phyloP scores from a whole-genome alignment of 345 rosid genomes.

The Eucalyptus regnans region DNA sequence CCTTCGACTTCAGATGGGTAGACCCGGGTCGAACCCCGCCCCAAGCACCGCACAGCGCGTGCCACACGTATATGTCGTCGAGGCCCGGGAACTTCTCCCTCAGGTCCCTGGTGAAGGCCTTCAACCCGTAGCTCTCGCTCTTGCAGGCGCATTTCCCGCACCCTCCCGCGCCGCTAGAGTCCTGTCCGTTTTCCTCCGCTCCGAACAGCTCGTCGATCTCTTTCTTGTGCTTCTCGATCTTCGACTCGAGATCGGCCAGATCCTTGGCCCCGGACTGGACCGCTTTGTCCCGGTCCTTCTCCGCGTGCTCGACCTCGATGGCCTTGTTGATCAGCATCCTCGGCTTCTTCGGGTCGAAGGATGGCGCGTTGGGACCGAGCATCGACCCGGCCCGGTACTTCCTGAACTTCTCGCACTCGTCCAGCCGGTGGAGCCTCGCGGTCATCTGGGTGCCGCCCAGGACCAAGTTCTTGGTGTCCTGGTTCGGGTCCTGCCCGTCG shows the following conservation, averaged over 20 bases:
- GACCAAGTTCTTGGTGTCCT: conserved; percentile 51
- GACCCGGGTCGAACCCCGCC: conserved; percentile 69
- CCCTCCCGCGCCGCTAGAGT: neutral
- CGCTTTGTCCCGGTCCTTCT: conserved; percentile 33
- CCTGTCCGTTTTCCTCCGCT: conserved; percentile 11
- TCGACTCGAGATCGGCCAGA: conserved; percentile 11
- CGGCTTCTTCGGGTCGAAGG: conserved; percentile 48
- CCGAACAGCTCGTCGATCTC: conserved; percentile 41
- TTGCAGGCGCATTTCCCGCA: conserved; percentile 10
- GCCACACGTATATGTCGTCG: conserved; percentile 80
- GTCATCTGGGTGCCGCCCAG: conserved; percentile 92
- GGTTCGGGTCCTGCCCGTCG: conserved; percentile 32
- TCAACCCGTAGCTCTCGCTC: conserved; percentile 23
- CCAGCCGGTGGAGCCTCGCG: conserved; percentile 50
- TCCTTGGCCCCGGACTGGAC: conserved; percentile 21
- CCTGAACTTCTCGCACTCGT: conserved; percentile 61
- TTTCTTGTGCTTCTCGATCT: conserved; percentile 21
- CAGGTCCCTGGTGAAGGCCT: conserved; percentile 56
- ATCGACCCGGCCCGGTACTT: conserved; percentile 51
- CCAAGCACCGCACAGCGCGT: conserved; percentile 90
- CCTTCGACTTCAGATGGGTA: conserved; percentile 33
- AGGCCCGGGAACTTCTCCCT: conserved; percentile 46
- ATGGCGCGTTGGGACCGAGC: conserved; percentile 21
- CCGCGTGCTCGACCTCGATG: conserved; percentile 52
- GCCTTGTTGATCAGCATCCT: conserved; percentile 70